phyloP scores from a whole-genome alignment of 768 basidiomycete genomes.

The Lentinula edodes region DNA sequence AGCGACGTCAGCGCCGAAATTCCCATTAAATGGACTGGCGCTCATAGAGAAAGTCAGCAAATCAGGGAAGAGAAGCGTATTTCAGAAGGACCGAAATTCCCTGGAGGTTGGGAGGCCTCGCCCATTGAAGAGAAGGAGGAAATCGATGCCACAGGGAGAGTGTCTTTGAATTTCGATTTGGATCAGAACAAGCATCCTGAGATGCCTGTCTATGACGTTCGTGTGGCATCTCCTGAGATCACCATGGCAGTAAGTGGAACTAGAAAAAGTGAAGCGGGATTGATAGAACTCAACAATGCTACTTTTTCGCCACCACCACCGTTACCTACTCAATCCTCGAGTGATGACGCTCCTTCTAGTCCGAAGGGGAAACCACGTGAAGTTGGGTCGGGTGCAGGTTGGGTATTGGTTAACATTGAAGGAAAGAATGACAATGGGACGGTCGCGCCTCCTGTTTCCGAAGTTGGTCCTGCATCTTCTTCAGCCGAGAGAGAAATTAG shows the following conservation, averaged over 20 bases:
- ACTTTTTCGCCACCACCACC: neutral
- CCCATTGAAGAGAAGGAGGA: conserved; percentile 42
- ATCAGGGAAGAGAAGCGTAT: conserved; percentile 13
- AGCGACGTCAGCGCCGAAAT: conserved; percentile 43
- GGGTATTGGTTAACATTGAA: conserved; percentile 64
- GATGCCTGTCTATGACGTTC: conserved; percentile 44
- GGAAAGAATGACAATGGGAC: conserved; percentile 17
- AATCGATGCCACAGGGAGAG: neutral
- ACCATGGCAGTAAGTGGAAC: conserved; percentile 28
- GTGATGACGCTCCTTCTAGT: neutral
- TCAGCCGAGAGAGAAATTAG: neutral
- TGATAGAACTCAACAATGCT: conserved; percentile 18
- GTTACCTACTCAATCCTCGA: conserved; percentile 6
- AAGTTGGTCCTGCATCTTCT: conserved; percentile 4
- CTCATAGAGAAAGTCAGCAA: conserved; percentile 6
- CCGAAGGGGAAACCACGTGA: conserved; percentile 16
- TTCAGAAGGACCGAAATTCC: conserved; percentile 31
- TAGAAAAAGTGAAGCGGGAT: conserved; percentile 60
- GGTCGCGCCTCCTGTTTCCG: neutral
- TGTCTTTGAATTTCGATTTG: conserved; percentile 15
- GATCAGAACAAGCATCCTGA: conserved; percentile 22
- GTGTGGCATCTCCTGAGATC: conserved; percentile 50
- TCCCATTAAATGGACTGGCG: conserved; percentile 60
- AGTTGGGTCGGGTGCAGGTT: conserved; percentile 45
- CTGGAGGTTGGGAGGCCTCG: conserved; percentile 51